Evolutionary conservation across 2,329 filamentous ascomycete species (phyloP).

Genomic region (Talaromyces sp.): DNA sequence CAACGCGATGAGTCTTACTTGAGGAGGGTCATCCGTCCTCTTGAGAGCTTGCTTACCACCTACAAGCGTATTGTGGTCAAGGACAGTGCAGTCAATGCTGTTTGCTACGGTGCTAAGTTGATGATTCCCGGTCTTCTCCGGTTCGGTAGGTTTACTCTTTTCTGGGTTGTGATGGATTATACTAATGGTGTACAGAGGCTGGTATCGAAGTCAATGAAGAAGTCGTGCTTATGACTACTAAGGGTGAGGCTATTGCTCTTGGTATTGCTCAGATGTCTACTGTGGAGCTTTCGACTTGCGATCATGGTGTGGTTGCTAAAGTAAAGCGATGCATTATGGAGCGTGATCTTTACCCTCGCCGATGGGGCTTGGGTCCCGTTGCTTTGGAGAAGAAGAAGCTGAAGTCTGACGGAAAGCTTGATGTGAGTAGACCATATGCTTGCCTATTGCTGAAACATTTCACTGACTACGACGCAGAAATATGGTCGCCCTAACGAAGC

Average conservation of each 20-base stretch:
- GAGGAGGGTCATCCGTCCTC: conserved; percentile 82
- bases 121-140: conserved; percentile 96
- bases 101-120: conserved; percentile 97
- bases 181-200: conserved; percentile 56
- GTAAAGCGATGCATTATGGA: conserved; percentile 99
- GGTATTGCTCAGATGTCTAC: conserved; percentile 98
- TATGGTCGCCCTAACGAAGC: conserved; percentile 87
- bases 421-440: conserved; percentile 51
- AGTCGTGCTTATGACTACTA: conserved; percentile 96
- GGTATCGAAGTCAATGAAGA: conserved; percentile 94
- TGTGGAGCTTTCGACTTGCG: conserved; percentile 92
- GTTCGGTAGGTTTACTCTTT: conserved; percentile 61
- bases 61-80: conserved; percentile 99
- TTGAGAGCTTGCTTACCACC: conserved; percentile 84
- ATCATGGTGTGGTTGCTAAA: conserved; percentile 96
- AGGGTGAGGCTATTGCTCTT: conserved; percentile 96
- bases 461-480: conserved; percentile 58
- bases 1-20: conserved; percentile 91
- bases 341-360: conserved; percentile 90
- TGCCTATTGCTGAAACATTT: conserved; percentile 16
- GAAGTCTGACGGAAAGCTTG: conserved; percentile 95
- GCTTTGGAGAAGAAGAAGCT: conserved; percentile 99
- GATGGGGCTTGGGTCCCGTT: conserved; percentile 93
- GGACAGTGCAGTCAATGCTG: conserved; percentile 92
- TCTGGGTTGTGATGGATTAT: neutral